Conservation (phyloP, 2,329 filamentous ascomycete species). For the Sclerotinia spermophila region DNA sequence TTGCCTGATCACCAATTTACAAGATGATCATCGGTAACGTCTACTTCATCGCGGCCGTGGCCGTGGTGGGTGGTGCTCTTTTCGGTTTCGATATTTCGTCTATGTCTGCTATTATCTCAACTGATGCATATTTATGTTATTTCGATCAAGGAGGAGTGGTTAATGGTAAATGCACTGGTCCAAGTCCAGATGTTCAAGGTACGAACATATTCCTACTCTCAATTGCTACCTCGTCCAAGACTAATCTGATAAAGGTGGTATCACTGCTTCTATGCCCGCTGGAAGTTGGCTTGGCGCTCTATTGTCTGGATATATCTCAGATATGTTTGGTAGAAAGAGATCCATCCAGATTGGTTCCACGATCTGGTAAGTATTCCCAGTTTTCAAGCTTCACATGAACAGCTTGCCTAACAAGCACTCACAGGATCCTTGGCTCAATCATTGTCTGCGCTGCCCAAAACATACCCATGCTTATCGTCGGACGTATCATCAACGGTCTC, state of each 20-base stretch:
- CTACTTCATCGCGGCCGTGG: conserved; percentile 36
- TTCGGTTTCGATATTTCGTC: conserved; percentile 53
- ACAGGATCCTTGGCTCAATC: conserved; percentile 57
- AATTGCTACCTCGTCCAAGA: conserved; percentile 43
- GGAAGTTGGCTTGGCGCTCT: conserved; percentile 66
- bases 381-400: not conserved
- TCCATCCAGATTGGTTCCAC: conserved; percentile 47
- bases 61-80: conserved; percentile 36
- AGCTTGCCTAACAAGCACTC: conserved; percentile 24
- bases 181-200: conserved; percentile 39
- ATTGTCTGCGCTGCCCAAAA: conserved; percentile 58
- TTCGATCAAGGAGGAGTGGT: conserved; percentile 42
- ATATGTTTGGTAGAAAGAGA: conserved; percentile 49
- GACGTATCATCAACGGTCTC: conserved; percentile 60
- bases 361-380: conserved; percentile 39
- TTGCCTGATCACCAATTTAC: conserved; percentile 4
- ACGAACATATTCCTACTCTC: conserved; percentile 34
- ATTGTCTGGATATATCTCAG: conserved; percentile 55
- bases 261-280: conserved; percentile 67
- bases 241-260: conserved; percentile 54
- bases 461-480: conserved; percentile 49
- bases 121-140: conserved; percentile 48
- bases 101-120: conserved; percentile 55
- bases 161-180: conserved; percentile 50
- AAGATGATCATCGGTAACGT: conserved; percentile 33